A percentile compares a stretch with the other conserved stretches of the same genome.
phyloP scores from a whole-genome alignment of 345 rosid species.

The Ceriops zippeliana region DNA sequence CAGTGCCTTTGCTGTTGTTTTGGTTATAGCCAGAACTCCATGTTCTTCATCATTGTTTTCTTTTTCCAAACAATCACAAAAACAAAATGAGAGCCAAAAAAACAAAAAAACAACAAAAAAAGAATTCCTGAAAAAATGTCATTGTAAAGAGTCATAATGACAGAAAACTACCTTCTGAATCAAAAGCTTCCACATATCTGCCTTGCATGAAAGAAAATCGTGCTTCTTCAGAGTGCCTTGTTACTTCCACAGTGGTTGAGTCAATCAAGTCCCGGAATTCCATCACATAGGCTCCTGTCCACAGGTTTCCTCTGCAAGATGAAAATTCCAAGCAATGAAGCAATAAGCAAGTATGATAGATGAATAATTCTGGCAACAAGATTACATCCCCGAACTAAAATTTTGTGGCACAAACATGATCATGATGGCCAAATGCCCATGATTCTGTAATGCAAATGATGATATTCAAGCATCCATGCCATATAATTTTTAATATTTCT shows the following conservation, averaged over 20 bases:
- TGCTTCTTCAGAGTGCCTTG: conserved; percentile 63
- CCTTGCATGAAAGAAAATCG: conserved; percentile 81
- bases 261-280: conserved; percentile 67
- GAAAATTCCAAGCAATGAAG: conserved; percentile 6
- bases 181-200: conserved; percentile 68
- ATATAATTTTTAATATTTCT: background rate
- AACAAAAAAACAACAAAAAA: no score
- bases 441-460: no score
- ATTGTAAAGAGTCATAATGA: conserved; percentile 12
- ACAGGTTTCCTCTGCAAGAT: conserved; percentile 63
- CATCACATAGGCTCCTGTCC: conserved; percentile 87
- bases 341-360: conserved; percentile 2
- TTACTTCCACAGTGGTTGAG: conserved; percentile 37
- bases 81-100: background rate
- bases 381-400: conserved; percentile 3
- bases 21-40: conserved; percentile 59
- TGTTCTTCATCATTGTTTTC: conserved; percentile 33
- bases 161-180: conserved; percentile 37
- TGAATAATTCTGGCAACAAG: conserved; percentile 3
- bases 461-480: background rate
- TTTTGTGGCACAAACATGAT: background rate
- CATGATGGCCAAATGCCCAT: no score
- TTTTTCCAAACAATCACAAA: background rate
- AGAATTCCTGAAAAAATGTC: background rate
- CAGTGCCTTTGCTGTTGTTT: conserved; percentile 59